Conservation (phyloP, 2,329 filamentous ascomycete species). For the Chalaropsis ovoidea region DNA sequence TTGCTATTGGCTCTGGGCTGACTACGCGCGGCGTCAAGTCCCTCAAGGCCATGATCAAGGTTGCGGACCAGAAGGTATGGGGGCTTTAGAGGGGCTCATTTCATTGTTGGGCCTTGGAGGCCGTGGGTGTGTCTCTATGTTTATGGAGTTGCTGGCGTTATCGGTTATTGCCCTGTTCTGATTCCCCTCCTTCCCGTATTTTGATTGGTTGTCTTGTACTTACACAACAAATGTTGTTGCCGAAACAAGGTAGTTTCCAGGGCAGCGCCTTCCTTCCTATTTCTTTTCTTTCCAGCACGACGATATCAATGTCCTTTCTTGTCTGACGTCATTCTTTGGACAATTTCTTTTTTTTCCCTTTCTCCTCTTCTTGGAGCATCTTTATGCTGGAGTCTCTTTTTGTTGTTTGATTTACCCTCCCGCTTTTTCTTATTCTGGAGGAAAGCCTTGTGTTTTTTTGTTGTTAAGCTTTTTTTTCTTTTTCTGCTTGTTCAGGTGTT, state of each 20-base stretch:
- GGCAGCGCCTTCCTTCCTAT: not conserved
- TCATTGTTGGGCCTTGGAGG: not conserved
- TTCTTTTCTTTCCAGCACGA: not conserved
- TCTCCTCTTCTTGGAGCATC: not conserved
- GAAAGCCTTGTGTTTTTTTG: too few relatives aligned
- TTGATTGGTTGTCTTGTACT: not conserved
- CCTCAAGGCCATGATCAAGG: slow-evolving; percentile 25
- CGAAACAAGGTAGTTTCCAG: not conserved
- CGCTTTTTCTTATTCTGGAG: not conserved
- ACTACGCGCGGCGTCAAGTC: slow-evolving; percentile 22
- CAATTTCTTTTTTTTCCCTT: too few relatives aligned
- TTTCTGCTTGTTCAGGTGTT: not conserved
- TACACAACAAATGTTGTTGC: too few relatives aligned
- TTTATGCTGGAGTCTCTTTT: not conserved
- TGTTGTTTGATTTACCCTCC: not conserved
- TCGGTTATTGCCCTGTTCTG: slow-evolving; percentile 12
- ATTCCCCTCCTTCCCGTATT: not conserved
- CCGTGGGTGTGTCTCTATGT: not conserved
- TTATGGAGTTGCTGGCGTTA: slow-evolving; percentile 13
- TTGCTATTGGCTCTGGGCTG: slow-evolving; percentile 28
- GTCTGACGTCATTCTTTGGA: too few relatives aligned
- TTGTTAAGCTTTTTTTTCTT: not conserved
- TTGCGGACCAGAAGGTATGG: slow-evolving; percentile 24
- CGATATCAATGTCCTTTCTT: too few relatives aligned
- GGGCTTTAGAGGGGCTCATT: slow-evolving; percentile 10